Conservation (phyloP, 345 rosid species). For the Brassica napus region DNA sequence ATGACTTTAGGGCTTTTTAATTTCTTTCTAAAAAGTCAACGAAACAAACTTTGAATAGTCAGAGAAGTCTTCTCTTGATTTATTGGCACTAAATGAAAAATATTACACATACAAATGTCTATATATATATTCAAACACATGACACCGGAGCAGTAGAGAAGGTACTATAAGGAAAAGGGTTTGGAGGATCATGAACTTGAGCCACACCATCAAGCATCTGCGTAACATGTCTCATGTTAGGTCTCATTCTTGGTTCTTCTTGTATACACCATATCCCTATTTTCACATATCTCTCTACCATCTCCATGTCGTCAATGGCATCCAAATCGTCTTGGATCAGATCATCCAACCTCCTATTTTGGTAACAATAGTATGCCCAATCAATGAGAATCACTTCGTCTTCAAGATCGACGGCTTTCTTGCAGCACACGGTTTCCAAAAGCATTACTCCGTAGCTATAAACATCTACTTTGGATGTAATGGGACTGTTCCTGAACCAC, state of each 20-base stretch:
- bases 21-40: not conserved
- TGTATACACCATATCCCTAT: not conserved
- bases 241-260: conserved; percentile 36
- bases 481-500: conserved; percentile 51
- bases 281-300: conserved; percentile 21
- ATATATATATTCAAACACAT: conserved; percentile 5
- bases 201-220: conserved; percentile 48
- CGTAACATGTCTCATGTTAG: conserved; percentile 49
- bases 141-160: not conserved
- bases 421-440: conserved; percentile 41
- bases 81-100: not conserved
- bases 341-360: conserved; percentile 25
- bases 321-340: conserved; percentile 47
- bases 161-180: conserved; percentile 21
- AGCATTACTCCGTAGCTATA: conserved; percentile 46
- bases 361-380: conserved; percentile 52
- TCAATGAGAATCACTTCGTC: conserved; percentile 29
- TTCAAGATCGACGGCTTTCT: conserved; percentile 36
- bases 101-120: not conserved
- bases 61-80: not conserved
- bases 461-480: conserved; percentile 42
- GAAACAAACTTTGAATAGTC: not conserved
- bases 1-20: not conserved
- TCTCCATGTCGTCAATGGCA: conserved; percentile 40
- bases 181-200: conserved; percentile 42